These are phyloP conservation scores for Ascochyta lentis DNA, from an alignment of 2,329 filamentous ascomycete species.

Conservation along the genomic window DNA sequence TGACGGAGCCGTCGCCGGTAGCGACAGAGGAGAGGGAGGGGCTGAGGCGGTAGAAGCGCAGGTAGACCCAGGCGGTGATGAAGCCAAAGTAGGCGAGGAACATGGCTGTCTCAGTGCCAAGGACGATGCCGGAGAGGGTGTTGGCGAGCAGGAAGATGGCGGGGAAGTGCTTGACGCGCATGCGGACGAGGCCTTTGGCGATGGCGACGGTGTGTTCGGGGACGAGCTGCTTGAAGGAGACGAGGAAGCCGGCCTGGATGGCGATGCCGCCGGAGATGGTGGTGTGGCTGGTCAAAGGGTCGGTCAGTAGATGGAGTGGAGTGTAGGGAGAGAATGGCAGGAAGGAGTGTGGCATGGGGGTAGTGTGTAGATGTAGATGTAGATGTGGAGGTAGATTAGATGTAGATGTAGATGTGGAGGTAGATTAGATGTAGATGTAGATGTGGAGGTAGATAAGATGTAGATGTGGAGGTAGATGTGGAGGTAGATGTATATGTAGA, in stretches of 20 bases:
- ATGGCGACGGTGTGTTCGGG: slow-evolving; percentile 96
- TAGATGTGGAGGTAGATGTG: too few species aligned
- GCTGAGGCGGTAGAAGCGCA: slow-evolving; percentile 89
- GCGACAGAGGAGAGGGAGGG: slow-evolving; percentile 62
- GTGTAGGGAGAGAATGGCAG: too few species aligned
- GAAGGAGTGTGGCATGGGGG: too few species aligned
- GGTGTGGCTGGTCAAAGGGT: slow-evolving; percentile 61
- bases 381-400: too few species aligned
- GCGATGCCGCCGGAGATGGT: slow-evolving; percentile 88
- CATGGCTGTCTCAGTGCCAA: slow-evolving; percentile 77
- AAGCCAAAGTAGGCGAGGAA: slow-evolving; percentile 83
- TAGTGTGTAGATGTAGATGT: too few species aligned
- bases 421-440: too few species aligned
- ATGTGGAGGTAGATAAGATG: too few species aligned
- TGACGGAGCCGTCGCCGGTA: slow-evolving; percentile 59
- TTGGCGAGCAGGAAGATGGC: slow-evolving; percentile 78
- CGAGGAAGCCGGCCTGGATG: slow-evolving; percentile 90
- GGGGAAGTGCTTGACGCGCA: slow-evolving; percentile 83
- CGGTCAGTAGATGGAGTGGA: not conserved
- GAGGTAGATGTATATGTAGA: slow-evolving; percentile 19
- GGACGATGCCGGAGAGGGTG: slow-evolving; percentile 67
- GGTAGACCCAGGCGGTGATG: slow-evolving; percentile 89
- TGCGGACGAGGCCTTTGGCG: slow-evolving; percentile 84
- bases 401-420: too few species aligned
- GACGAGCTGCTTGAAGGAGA: slow-evolving; percentile 96